A percentile compares a stretch with the other conserved stretches of the same genome.
Evolutionary conservation across 2,329 filamentous ascomycete genomes (phyloP).

Genomic region (Trichophaea hybrida): DNA sequence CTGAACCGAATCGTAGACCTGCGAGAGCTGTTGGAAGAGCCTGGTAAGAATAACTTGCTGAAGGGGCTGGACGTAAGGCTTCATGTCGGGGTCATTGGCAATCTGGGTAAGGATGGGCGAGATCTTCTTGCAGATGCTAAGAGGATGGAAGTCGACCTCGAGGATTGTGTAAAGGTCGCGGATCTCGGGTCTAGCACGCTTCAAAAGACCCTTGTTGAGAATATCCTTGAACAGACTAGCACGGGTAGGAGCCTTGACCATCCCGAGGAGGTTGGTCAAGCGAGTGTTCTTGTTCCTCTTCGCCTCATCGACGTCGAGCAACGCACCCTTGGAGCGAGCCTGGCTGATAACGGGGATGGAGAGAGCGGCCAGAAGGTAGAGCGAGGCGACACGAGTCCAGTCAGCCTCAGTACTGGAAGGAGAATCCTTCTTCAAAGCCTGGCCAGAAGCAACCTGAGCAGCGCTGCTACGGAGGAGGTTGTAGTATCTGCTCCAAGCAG

Average conservation of each 20-base stretch:
- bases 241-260: slow-evolving; percentile 78
- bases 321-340: slow-evolving; percentile 80
- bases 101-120: slow-evolving; percentile 91
- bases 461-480: slow-evolving; percentile 87
- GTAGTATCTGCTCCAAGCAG: slow-evolving; percentile 95
- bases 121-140: slow-evolving; percentile 98
- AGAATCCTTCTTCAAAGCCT: slow-evolving; percentile 87
- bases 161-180: slow-evolving; percentile 96
- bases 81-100: slow-evolving; percentile 85
- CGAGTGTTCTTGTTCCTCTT: slow-evolving; percentile 98
- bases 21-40: slow-evolving; percentile 95
- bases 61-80: slow-evolving; percentile 86
- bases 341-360: slow-evolving; percentile 99
- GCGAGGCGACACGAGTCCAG: slow-evolving; percentile 85
- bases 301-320: slow-evolving; percentile 92
- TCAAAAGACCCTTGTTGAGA: slow-evolving; percentile 82
- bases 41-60: slow-evolving; percentile 98
- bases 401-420: slow-evolving; percentile 78
- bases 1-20: slow-evolving; percentile 97
- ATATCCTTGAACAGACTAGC: slow-evolving; percentile 89
- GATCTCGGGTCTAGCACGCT: slow-evolving; percentile 86
- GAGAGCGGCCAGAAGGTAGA: slow-evolving; percentile 84
- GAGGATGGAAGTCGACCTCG: slow-evolving; percentile 95
- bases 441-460: slow-evolving; percentile 64
- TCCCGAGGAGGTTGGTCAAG: slow-evolving; percentile 86